Base-by-base conservation (phyloP, 2,329 filamentous ascomycete genomes). In the Exophiala sp. region DNA sequence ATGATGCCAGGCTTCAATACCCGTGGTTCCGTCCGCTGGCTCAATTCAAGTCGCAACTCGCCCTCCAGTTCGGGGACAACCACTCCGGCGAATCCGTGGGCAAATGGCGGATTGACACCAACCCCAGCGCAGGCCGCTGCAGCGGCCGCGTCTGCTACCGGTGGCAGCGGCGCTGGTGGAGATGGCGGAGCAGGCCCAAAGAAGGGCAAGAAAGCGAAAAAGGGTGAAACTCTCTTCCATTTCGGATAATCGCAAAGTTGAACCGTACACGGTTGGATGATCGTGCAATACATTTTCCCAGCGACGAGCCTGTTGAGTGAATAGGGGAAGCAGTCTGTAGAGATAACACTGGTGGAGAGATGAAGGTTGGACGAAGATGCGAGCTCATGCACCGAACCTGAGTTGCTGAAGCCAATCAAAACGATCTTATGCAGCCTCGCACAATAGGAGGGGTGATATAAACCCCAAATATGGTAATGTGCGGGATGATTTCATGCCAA, bases 21-120 rank as follows among this genome's bases (percentile, higher is more conserved):
- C 2, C 69, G 71, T 3, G 72, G 71, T 2, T 71, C 68, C 5
- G 68, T 70, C 9, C 66, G 70, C n/a, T 72, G 71, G 68, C 66
- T 70, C 16, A 64, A 32, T 22, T 53, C 47, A 21, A 50, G 54
- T 14, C 40, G 27, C 16, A 57, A 52, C 32, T 52, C 50, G 21
- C 51, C 54, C 23, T 46, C 48, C 18, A 48, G 69, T n/a, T 65
- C 64, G 6, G 65, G 66, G 16, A 62, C 62, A 16, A 57, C 61
- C 11, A 59, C 62, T 6, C 42, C 58, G 8, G 41, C 58, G 1
- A 70, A 66, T 56, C 65, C 70, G 7, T 74, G 72, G 72, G 62
- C 52, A 14, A 54, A 49, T 43, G 58, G 58, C 45, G 40, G 60
- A 46, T 48, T 51, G 43, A 45, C 51, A 21, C 57, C 57, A 24